Base-by-base conservation (phyloP, 345 rosid species). In the Brassica cretica region DNA sequence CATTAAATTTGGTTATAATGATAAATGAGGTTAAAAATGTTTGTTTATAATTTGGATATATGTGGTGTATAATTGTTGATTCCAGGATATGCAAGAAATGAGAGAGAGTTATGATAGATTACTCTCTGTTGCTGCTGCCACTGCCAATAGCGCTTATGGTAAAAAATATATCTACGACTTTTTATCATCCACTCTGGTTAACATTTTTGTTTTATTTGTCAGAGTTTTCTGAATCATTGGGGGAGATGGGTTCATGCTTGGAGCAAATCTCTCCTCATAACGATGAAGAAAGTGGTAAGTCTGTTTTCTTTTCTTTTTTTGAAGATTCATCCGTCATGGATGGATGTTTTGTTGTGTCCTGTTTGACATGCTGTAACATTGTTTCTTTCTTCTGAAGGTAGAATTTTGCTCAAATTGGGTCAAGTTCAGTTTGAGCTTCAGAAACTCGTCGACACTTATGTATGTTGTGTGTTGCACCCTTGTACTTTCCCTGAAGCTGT, bases 211-310 rank as follows among this genome's bases (percentile, higher is more conserved):
- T 10, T 12, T 0, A 1, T 44, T 58, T 51, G n/a, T 73, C 92
- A 95, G 98, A 96, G 80, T 96, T 96, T 83, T 93, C 99, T 0
- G 99, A 93, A 80, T 91, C 99, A 12, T 79, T 96, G 84, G 91
- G 81, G 64, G 98, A 96, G 82, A 87, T 96, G 99, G 98, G 99
- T 72, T 82, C 89, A 32, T 93, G 93, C 82, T 87, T 96, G 73
- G 97, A 89, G 84, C 90, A 90, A 83, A 90, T 87, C 15, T 82
- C 94, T n/a, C 84, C 88, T 8, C 89, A 88, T 44, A 89, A 87
- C 73, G 94, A 91, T 71, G 83, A 84, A 84, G 97, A 87, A 87
- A 87, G 88, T 73, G 85, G 99, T 93, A 80, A 83, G 90, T 72
- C 29, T 71, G 56, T 51, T 5, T n/a, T 51, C 5, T 12, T 74